Base-by-base conservation (phyloP, 768 basidiomycete genomes). In the Goffeauzyma gilvescens region DNA sequence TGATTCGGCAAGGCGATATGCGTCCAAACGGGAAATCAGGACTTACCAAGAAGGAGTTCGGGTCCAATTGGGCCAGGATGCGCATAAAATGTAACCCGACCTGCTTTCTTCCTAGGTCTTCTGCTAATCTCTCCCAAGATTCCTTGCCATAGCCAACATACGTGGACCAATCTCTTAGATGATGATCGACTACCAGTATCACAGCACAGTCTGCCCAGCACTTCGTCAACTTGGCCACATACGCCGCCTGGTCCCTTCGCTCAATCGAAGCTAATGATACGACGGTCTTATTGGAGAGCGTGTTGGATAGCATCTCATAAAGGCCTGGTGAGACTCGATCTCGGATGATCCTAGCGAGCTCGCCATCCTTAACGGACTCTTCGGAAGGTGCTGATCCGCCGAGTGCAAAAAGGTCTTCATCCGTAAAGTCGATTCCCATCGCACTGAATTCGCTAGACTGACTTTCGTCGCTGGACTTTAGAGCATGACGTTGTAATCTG, bases 171-270 rank as follows among this genome's bases (percentile, higher is more conserved):
- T 72, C 68, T 53, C 65, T 63, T 43, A 65, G 46, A 17, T 65
- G 58, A 44, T 74, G 72, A 49, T 72, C 71, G 5, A 79, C 70
- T 1, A 63, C 61, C 13, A 76, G 53, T 14, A 83, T 69, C 42
- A 69, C 68, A 1, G 73, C 75, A 50, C 78, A 82, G 4, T 75
- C 73, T 6, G 79, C 67, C 80, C 81, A 86, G 51, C 76, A 78
- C 42, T 74, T 72, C 24, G 81, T 68, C 68, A 81, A 73, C 21
- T 60, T 55, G 51, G 74, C 73, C 21, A 74, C 69, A 38, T 72
- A 69, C 22, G 46, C 46, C 26, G 57, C 55, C 34, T 45, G 27
- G 14, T 58, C 55, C 9, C 35, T 41, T 13, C 37, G 58, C 51
- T 42, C 50, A 43, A 37, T 58, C 8, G 37, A 50, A 39, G 36